These are phyloP conservation scores for Penicillium taxi DNA, from an alignment of 495 filamentous ascomycete species.

Conservation along the genomic window DNA sequence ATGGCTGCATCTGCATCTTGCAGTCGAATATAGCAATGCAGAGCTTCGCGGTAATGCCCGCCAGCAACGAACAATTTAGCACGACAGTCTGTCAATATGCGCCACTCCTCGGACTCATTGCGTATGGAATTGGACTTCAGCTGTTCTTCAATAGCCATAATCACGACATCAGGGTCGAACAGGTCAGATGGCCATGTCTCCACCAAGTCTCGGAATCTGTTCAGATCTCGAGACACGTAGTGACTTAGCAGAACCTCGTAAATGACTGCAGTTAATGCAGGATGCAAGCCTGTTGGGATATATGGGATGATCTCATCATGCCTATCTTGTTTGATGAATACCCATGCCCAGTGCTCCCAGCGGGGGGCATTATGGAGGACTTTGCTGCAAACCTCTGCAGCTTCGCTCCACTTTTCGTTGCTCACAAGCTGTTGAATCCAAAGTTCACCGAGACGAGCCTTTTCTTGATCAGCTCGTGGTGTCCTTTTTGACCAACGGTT, in stretches of 20 bases:
- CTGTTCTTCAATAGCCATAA: conserved; percentile 63
- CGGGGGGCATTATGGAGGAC: conserved; percentile 68
- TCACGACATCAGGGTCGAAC: conserved; percentile 65
- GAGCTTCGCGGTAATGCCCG: conserved; percentile 70
- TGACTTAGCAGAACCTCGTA: conserved; percentile 83
- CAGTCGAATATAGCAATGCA: conserved; percentile 79
- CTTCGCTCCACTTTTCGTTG: conserved; percentile 62
- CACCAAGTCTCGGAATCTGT: conserved; percentile 66
- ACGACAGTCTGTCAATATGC: conserved; percentile 70
- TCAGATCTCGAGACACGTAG: conserved; percentile 66
- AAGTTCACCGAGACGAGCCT: conserved; percentile 80
- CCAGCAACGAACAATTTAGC: conserved; percentile 75
- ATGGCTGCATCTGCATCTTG: conserved; percentile 89
- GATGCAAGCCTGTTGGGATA: conserved; percentile 70
- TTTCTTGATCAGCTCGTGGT: conserved; percentile 79
- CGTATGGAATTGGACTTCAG: conserved; percentile 59
- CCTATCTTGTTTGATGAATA: conserved; percentile 73
- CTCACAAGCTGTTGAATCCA: conserved; percentile 83
- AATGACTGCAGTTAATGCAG: conserved; percentile 69
- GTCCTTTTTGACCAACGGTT: conserved; percentile 31
- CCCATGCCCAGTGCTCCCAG: conserved; percentile 95
- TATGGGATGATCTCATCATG: conserved; percentile 82
- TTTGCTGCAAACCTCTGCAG: conserved; percentile 69
- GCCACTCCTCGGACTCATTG: conserved; percentile 75
- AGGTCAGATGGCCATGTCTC: conserved; percentile 78